These are phyloP conservation scores for Carex sylvatica DNA, from an alignment of 202 grass and related monocot genomes.

Conservation along the genomic window DNA sequence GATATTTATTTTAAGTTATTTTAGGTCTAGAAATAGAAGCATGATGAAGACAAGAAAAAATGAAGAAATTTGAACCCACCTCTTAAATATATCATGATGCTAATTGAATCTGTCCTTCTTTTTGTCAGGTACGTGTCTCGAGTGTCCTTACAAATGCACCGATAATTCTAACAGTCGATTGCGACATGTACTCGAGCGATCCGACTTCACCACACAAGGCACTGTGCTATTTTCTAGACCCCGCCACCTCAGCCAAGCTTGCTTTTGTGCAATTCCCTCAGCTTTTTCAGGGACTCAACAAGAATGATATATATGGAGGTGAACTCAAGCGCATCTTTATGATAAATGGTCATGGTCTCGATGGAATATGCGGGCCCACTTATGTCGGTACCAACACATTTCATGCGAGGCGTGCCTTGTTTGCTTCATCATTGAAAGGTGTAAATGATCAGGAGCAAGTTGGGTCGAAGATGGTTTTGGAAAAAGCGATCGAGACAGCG, in stretches of 20 bases:
- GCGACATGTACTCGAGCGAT: slow-evolving; percentile 73
- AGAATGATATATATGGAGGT: slow-evolving; percentile 60
- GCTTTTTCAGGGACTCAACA: slow-evolving; percentile 38
- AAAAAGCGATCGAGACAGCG: slow-evolving; percentile 35
- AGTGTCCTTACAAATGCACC: slow-evolving; percentile 54
- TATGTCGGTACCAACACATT: background rate
- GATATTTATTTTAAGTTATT: too few relatives aligned
- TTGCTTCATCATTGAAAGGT: slow-evolving; percentile 26
- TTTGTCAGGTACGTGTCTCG: slow-evolving; percentile 49
- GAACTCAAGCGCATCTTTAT: slow-evolving; percentile 15
- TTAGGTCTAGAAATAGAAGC: too few relatives aligned
- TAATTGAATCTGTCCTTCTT: background rate
- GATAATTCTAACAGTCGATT: slow-evolving; percentile 65
- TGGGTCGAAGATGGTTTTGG: background rate
- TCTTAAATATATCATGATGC: background rate
- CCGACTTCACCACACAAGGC: slow-evolving; percentile 38
- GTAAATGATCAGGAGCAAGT: background rate
- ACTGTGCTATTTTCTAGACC: slow-evolving; percentile 48
- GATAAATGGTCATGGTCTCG: slow-evolving; percentile 2
- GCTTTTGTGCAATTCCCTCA: slow-evolving; percentile 54
- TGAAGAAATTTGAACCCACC: too few relatives aligned
- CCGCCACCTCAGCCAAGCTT: slow-evolving; percentile 26
- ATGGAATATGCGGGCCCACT: background rate
- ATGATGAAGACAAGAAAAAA: too few relatives aligned
- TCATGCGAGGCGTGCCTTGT: slow-evolving; percentile 17